Conservation (phyloP, 495 filamentous ascomycete species). For the Penicillium daleae region DNA sequence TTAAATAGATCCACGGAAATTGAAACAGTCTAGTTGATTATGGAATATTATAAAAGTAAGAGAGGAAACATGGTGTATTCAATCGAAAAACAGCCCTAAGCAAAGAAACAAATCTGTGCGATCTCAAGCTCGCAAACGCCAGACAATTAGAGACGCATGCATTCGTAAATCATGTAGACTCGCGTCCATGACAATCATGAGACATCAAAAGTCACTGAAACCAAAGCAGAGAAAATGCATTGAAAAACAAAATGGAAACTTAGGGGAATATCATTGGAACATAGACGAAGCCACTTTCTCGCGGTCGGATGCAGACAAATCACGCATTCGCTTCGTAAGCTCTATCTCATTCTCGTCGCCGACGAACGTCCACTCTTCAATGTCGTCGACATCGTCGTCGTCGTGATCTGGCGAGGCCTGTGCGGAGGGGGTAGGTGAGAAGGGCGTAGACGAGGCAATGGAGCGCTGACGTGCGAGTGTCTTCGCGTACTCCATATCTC, state of each 20-base stretch:
- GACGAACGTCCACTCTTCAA: conserved; percentile 74
- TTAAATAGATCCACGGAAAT: background rate
- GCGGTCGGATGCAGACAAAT: conserved; percentile 36
- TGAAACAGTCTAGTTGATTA: conserved; percentile 6
- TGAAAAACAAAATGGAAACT: too few species aligned
- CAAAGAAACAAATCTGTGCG: conserved; percentile 7
- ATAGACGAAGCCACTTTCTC: conserved; percentile 25
- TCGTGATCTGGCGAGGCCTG: conserved; percentile 42
- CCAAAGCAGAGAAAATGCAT: background rate
- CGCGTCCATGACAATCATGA: conserved; percentile 21
- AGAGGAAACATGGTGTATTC: conserved; percentile 10
- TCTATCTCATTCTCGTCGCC: conserved; percentile 66
- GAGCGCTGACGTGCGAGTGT: conserved; percentile 72
- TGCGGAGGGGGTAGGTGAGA: conserved; percentile 44
- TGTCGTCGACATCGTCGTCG: conserved; percentile 51
- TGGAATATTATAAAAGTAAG: background rate
- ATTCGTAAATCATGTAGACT: conserved; percentile 16
- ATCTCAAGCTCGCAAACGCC: conserved; percentile 12
- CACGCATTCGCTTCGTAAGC: conserved; percentile 46
- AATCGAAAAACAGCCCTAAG: conserved; percentile 9
- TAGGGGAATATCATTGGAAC: conserved; percentile 11
- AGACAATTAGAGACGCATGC: conserved; percentile 10
- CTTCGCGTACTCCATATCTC: conserved; percentile 94
- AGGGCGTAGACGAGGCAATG: conserved; percentile 45
- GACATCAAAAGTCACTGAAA: background rate